These are phyloP conservation scores for Rhynchosporium secalis DNA, from an alignment of 2,329 filamentous ascomycete genomes.

Conservation along the genomic window DNA sequence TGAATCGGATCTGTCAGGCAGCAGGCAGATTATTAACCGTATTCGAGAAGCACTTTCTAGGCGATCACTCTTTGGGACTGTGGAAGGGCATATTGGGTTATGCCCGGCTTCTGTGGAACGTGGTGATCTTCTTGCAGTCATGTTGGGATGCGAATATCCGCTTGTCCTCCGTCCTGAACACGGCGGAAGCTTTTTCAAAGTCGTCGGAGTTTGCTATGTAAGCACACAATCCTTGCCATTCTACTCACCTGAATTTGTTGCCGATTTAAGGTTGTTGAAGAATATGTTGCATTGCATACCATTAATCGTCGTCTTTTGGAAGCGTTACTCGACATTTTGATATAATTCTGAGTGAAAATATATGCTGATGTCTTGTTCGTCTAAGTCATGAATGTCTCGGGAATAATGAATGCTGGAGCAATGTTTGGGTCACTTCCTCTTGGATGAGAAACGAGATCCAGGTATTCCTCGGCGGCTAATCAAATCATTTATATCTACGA, in stretches of 20 bases:
- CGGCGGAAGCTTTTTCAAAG: not conserved
- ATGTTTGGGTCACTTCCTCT: constrained; percentile 8
- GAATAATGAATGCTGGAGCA: constrained; percentile 16
- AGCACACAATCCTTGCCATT: not conserved
- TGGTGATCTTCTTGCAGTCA: constrained; percentile 11
- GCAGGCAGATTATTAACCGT: not conserved
- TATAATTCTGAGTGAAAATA: not conserved
- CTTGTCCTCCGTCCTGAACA: constrained; percentile 8
- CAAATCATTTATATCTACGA: not conserved
- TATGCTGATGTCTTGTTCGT: not conserved
- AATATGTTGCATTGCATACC: not conserved
- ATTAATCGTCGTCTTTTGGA: too few relatives aligned
- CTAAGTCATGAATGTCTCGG: not conserved
- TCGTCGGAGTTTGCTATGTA: constrained; percentile 16
- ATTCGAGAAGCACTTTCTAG: not conserved
- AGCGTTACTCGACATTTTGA: too few relatives aligned
- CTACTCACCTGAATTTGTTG: too few relatives aligned
- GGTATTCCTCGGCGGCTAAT: too few relatives aligned
- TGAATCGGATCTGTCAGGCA: not conserved
- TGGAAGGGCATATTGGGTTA: constrained; percentile 3
- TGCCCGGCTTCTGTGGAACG: constrained; percentile 2
- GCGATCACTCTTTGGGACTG: not conserved
- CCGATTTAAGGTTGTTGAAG: too few relatives aligned
- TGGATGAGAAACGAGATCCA: not conserved
- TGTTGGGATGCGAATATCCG: constrained; percentile 8